These are phyloP conservation scores for Cyberlindnera euphorbiae DNA, from an alignment of 805 yeast genomes.

Conservation along the genomic window DNA sequence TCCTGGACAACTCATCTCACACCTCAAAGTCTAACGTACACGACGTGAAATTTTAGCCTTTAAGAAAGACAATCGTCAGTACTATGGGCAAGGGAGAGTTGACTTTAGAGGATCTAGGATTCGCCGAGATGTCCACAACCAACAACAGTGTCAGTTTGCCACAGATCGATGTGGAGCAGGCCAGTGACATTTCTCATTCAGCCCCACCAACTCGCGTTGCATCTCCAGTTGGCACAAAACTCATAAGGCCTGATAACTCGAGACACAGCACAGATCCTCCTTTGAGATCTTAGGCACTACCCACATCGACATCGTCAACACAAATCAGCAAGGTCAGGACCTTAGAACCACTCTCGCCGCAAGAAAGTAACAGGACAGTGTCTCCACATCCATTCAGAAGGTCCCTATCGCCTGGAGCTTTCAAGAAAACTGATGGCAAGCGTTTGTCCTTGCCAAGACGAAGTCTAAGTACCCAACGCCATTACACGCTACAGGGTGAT, in stretches of 20 bases:
- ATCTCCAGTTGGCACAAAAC: neutral
- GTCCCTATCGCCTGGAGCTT: constrained; percentile 16
- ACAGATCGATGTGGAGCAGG: constrained; percentile 5
- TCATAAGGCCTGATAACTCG: no score
- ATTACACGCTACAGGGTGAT: constrained; percentile 6
- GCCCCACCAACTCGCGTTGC: neutral
- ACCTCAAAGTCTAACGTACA: constrained; percentile 12
- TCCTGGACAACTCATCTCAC: constrained; percentile 3
- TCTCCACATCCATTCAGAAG: constrained; percentile 15
- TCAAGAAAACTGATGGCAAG: neutral
- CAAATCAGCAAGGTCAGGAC: neutral
- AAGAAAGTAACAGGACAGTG: constrained; percentile 10
- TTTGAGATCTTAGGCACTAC: no score
- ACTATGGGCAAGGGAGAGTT: constrained; percentile 54
- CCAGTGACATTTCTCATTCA: neutral
- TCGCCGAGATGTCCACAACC: constrained; percentile 4
- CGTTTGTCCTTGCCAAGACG: constrained; percentile 1
- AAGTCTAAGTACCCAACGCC: constrained; percentile 8
- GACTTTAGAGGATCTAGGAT: constrained; percentile 32
- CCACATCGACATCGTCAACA: neutral
- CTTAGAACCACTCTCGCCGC: neutral
- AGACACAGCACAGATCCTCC: no score
- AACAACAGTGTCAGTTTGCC: neutral
- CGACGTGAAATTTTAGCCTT: constrained; percentile 38
- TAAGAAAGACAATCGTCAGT: constrained; percentile 43